Evolutionary conservation across 805 yeast genomes (phyloP).

Genomic region (Cyberlindnera subsufficiens): DNA sequence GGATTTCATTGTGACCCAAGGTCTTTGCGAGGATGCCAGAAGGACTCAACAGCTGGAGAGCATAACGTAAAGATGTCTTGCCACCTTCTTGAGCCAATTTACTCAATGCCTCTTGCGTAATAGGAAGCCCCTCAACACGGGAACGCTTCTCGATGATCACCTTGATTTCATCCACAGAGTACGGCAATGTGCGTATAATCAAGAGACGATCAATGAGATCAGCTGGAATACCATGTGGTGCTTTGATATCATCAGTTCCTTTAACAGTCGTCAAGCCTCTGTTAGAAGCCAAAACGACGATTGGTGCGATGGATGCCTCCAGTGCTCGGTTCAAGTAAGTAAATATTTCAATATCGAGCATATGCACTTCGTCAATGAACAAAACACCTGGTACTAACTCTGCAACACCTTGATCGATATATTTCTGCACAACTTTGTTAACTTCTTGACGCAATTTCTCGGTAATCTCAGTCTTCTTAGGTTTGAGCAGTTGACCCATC

Average conservation of each 20-base stretch:
- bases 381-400: slow-evolving; percentile 96
- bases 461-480: slow-evolving; percentile 93
- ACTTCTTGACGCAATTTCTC: slow-evolving; percentile 92
- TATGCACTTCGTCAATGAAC: slow-evolving; percentile 96
- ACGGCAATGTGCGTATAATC: slow-evolving; percentile 90
- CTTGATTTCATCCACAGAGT: slow-evolving; percentile 73
- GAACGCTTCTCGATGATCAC: slow-evolving; percentile 82
- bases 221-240: slow-evolving; percentile 97
- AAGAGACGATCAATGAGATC: slow-evolving; percentile 89
- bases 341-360: slow-evolving; percentile 96
- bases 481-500: slow-evolving; percentile 96
- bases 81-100: slow-evolving; percentile 69
- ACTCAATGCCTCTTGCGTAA: slow-evolving; percentile 66
- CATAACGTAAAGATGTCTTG: slow-evolving; percentile 81
- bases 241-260: slow-evolving; percentile 78
- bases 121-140: slow-evolving; percentile 63
- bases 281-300: slow-evolving; percentile 93
- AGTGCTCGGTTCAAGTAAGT: slow-evolving; percentile 91
- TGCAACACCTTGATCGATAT: slow-evolving; percentile 97
- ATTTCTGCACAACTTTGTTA: slow-evolving; percentile 90
- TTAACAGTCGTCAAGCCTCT: slow-evolving; percentile 89
- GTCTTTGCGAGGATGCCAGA: slow-evolving; percentile 78
- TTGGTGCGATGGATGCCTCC: slow-evolving; percentile 87
- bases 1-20: slow-evolving; percentile 63
- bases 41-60: slow-evolving; percentile 86